Evolutionary conservation across 2,329 filamentous ascomycete species (phyloP).

Genomic region (Venturia asperata): DNA sequence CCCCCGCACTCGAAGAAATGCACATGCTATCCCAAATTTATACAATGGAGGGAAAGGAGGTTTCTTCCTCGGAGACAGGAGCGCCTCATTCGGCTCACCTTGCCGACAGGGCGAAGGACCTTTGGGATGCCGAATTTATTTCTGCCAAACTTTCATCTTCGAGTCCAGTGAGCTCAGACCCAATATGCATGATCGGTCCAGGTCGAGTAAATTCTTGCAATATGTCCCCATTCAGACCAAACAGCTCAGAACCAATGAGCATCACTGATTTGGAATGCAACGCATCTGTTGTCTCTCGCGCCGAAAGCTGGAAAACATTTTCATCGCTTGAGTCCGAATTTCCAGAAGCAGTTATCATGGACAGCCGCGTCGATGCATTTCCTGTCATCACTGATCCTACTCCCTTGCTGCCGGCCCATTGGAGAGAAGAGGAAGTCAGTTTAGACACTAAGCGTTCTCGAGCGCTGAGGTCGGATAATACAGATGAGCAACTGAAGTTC

Average conservation of each 20-base stretch:
- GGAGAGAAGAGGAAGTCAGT: too few relatives aligned
- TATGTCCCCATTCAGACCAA: not conserved
- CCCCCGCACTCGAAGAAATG: too few relatives aligned
- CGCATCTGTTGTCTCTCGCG: not conserved
- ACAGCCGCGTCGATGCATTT: constrained; percentile 5
- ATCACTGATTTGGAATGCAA: not conserved
- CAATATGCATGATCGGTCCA: not conserved
- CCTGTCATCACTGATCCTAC: not conserved
- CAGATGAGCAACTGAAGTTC: too few relatives aligned
- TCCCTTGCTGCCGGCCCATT: not conserved
- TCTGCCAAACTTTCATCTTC: not conserved
- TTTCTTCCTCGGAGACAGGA: too few relatives aligned
- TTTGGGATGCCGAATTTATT: not conserved
- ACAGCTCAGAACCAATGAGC: not conserved
- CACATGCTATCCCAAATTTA: too few relatives aligned
- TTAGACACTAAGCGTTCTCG: too few relatives aligned
- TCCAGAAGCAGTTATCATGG: constrained; percentile 9
- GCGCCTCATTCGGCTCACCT: not conserved
- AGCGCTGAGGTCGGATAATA: too few relatives aligned
- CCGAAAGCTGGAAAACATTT: not conserved
- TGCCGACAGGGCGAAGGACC: not conserved
- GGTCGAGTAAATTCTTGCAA: not conserved
- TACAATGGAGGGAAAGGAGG: too few relatives aligned
- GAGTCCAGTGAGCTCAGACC: not conserved
- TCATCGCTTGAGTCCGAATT: not conserved